These are phyloP conservation scores for Starmerella tilneyi DNA, from an alignment of 805 yeast species.

Conservation along the genomic window DNA sequence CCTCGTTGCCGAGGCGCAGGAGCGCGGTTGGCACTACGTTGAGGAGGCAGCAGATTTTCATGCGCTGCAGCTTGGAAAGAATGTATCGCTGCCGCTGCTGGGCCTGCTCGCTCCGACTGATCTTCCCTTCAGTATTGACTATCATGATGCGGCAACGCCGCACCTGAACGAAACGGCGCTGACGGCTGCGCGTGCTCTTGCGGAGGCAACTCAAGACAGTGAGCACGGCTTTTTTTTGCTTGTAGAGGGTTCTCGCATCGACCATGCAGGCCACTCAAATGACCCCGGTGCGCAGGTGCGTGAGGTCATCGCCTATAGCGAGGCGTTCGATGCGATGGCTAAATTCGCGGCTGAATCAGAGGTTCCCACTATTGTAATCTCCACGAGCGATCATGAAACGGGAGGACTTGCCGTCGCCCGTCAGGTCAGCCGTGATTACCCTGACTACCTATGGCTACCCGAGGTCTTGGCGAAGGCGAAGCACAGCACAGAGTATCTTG, in stretches of 20 bases:
- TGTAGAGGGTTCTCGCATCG: constrained; percentile 88
- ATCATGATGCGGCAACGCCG: constrained; percentile 48
- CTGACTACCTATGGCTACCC: constrained; percentile 84
- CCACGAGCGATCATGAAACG: constrained; percentile 92
- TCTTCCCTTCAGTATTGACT: constrained; percentile 77
- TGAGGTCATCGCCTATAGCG: constrained; percentile 80
- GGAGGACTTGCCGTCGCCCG: constrained; percentile 88
- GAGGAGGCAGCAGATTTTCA: constrained; percentile 54
- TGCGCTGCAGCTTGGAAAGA: constrained; percentile 43
- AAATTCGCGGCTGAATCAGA: constrained; percentile 57
- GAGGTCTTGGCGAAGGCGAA: constrained; percentile 57
- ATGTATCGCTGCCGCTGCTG: constrained; percentile 64
- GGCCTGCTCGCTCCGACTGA: constrained; percentile 67
- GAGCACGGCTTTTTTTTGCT: constrained; percentile 78
- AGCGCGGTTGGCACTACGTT: constrained; percentile 54
- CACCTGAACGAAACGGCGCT: constrained; percentile 67
- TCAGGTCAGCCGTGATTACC: constrained; percentile 58
- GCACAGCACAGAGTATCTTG: constrained; percentile 68
- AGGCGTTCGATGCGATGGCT: constrained; percentile 63
- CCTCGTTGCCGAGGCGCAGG: constrained; percentile 52
- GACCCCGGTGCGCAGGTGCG: constrained; percentile 92
- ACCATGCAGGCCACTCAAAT: constrained; percentile 89
- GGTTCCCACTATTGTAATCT: constrained; percentile 64
- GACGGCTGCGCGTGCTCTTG: constrained; percentile 61
- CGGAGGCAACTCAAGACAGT: constrained; percentile 55